A percentile compares a stretch with the other conserved stretches of the same genome.
These are phyloP conservation scores for Arachnomyces sp. DNA, from an alignment of 2,329 filamentous ascomycete species.

Conservation along the genomic window DNA sequence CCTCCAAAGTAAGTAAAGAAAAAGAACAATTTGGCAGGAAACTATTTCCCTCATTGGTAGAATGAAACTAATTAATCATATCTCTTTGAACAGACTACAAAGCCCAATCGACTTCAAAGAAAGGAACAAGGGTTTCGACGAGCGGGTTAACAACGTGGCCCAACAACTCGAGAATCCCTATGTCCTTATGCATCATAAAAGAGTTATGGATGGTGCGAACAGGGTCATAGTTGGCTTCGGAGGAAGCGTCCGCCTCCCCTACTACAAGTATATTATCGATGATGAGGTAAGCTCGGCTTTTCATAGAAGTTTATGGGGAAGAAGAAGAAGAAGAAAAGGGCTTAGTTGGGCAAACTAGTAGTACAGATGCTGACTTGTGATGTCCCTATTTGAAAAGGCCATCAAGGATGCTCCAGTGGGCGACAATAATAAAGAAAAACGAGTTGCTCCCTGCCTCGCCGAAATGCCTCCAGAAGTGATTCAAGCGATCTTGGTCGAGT, in stretches of 20 bases:
- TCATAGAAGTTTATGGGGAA: too few relatives aligned
- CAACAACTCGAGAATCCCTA: conserved; percentile 13
- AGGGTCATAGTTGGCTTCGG: too few relatives aligned
- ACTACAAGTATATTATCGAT: too few relatives aligned
- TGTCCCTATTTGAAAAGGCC: background rate
- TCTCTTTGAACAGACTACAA: too few relatives aligned
- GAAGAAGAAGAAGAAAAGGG: too few relatives aligned
- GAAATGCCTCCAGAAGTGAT: conserved; percentile 4
- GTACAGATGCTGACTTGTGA: too few relatives aligned
- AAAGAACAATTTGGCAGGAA: background rate
- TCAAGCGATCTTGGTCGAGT: conserved; percentile 7
- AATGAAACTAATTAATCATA: background rate
- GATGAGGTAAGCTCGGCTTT: too few relatives aligned
- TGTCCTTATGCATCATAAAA: too few relatives aligned
- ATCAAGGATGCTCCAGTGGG: background rate
- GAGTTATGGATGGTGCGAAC: too few relatives aligned
- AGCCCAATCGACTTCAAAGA: background rate
- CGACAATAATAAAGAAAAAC: background rate
- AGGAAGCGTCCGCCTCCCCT: too few relatives aligned
- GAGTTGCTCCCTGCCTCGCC: background rate
- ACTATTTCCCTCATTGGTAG: background rate
- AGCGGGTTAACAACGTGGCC: conserved; percentile 10
- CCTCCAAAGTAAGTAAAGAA: background rate
- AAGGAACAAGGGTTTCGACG: conserved; percentile 2
- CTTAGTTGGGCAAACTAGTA: too few relatives aligned